Evolutionary conservation across 108 stramenopile genomes (phyloP).

Genomic region (Conticribra guillardii): DNA sequence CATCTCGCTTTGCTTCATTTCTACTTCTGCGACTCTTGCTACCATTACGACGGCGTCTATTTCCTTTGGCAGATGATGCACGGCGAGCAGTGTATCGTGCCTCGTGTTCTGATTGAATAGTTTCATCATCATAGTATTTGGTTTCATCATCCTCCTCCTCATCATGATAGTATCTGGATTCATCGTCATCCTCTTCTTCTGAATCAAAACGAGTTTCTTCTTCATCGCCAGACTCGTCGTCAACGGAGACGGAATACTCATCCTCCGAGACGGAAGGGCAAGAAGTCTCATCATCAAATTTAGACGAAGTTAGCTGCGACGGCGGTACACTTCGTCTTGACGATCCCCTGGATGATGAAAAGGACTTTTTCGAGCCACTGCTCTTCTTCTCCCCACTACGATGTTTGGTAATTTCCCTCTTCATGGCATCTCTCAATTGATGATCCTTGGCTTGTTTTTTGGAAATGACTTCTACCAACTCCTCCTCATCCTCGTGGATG

Average conservation of each 20-base stretch:
- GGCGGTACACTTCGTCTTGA: no score
- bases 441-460: not conserved
- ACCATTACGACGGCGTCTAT: not conserved
- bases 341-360: no score
- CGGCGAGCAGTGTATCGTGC: no score
- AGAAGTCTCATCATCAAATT: no score
- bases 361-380: not conserved
- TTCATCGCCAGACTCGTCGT: no score
- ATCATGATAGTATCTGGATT: constrained; percentile 13
- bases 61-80: no score
- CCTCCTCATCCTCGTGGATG: not conserved
- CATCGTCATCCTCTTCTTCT: constrained; percentile 11
- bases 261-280: no score
- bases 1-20: not conserved
- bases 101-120: no score
- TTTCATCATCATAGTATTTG: not conserved
- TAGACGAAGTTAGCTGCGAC: no score
- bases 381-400: not conserved
- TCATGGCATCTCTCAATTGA: not conserved
- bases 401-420: not conserved
- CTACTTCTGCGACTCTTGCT: no score
- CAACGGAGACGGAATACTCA: no score
- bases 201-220: constrained; percentile 1
- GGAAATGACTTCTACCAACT: not conserved
- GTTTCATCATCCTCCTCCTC: not conserved